Conservation (phyloP, 1,284 basidiomycete genomes). For the Ustilago esculenta region DNA sequence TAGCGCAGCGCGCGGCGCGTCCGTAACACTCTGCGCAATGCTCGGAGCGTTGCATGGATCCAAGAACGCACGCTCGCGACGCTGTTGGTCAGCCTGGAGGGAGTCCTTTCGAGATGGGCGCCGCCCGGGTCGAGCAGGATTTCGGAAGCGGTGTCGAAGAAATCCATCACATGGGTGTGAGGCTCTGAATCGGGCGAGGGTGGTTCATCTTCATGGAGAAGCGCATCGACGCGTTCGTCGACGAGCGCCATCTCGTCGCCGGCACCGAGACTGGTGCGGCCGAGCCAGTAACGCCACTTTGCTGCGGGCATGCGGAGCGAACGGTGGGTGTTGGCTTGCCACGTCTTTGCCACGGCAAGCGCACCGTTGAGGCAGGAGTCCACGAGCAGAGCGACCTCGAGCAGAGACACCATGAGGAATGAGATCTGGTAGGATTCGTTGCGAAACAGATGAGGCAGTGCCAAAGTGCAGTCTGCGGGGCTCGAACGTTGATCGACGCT, state of each 20-base stretch:
- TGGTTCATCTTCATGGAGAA: slow-evolving; percentile 34
- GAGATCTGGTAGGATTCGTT: slow-evolving; percentile 50
- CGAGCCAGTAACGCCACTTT: slow-evolving; percentile 46
- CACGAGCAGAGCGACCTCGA: slow-evolving; percentile 51
- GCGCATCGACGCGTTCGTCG: slow-evolving; percentile 27
- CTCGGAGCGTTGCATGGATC: slow-evolving; percentile 3
- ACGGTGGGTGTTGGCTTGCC: slow-evolving; percentile 8
- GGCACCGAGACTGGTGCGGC: not conserved
- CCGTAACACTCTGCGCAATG: slow-evolving; percentile 7
- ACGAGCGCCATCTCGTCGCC: slow-evolving; percentile 10
- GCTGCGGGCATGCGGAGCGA: slow-evolving; percentile 23
- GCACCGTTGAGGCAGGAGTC: slow-evolving; percentile 27
- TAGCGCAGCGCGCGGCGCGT: slow-evolving; percentile 10
- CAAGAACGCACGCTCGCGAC: slow-evolving; percentile 7
- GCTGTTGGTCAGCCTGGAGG: slow-evolving; percentile 15
- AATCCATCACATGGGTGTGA: slow-evolving; percentile 16
- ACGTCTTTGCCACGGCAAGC: slow-evolving; percentile 12
- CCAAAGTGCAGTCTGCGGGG: not conserved
- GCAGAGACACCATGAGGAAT: slow-evolving; percentile 51
- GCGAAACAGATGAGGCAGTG: slow-evolving; percentile 31
- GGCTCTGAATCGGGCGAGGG: not conserved
- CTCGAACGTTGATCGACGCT: too few species aligned
- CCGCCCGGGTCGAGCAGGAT: not conserved
- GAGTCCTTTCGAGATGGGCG: slow-evolving; percentile 9
- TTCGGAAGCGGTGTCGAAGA: slow-evolving; percentile 20